Base-by-base conservation (phyloP, 2,329 filamentous ascomycete species). In the Xylaria sp. region DNA sequence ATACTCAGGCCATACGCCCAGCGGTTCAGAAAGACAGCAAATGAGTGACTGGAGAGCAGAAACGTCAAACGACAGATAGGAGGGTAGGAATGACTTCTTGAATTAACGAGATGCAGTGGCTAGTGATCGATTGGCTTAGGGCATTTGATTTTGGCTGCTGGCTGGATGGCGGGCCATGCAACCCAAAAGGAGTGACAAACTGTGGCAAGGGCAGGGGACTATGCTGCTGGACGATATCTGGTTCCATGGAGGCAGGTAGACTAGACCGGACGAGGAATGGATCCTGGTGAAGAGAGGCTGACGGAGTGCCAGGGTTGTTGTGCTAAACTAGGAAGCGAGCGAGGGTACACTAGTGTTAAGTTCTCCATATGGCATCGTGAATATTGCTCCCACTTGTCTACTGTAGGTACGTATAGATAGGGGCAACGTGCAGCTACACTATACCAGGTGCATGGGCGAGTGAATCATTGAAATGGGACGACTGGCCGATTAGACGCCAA, bases 71-170 rank as follows among this genome's bases (percentile, higher is more conserved):
- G 49, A 60, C 40, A 67, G 65, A 63, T 62, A 62, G 65, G 64
- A 67, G 66, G 66, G 65, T 68, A 62, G 68, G 67, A 68, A 64
- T 67, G 67, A 66, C 66, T 70, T 72, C 70, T 71, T 71, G 68
- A 70, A 70, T 64, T 64, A 66, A 66, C 62, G 62, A 68, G 44
- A 47, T 54, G 58, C 58, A 58, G 63, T 59, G 62, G 62, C 47
- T 62, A 48, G 62, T n/a, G 68, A 73, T 70, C 72, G 70, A 74
- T 74, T 74, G 72, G 72, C 70, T 67, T 60, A 58, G 62, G 60
- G 55, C 65, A 63, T 51, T 52, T 57, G 66, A 67, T 68, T 64
- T 63, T 67, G 40, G 27, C 62, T 52, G 64, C 70, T 67, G 70
- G 70, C 66, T 59, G 68, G 67, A 65, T 68, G 68, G 64, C 65